Base-by-base conservation (phyloP, 495 filamentous ascomycete species). In the Aspergillus sclerotiicarbonarius region DNA sequence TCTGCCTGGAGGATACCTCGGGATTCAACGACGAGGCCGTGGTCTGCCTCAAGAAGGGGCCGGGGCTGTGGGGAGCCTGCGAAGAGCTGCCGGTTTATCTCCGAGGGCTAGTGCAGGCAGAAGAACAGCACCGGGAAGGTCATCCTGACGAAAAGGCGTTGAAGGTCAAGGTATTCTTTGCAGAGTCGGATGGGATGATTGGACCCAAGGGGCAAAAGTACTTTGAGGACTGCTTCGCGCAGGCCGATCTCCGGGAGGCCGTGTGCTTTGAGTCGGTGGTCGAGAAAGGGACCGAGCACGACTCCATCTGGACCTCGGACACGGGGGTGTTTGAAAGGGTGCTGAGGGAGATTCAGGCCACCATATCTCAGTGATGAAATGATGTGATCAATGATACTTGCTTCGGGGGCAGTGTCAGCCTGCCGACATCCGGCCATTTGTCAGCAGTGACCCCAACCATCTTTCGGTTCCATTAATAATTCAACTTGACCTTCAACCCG, bases 1-100 rank as follows among this genome's bases (percentile, higher is more conserved):
- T 50, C 13, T 50, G 30, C 25, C 15, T 16, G n/a, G 47, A 50
- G 10, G 18, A 16, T 16, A 31, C 47, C 47, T 33, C 29, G 0
- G 47, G 47, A 6, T 15, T 50, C 9, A 50, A 50, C 31, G 47
- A 50, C n/a, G 47, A 50, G 29, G 47, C 47, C 25, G 20, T 50
- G 5, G 20, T 50, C 12, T 50, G 47, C 16, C 47, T 50, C 8
- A 31, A 50, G 21, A 50, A 50, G 31, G 47, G 29, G 47, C 19
- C 12, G 13, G 47, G 47, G 29, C 25, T 50, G 47, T 50, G 47
- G 25, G 47, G 25, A 4, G 47, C 47, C n/a, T 32, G 47, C n/a
- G 47, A 50, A 20, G 46, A 49, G 13, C 21, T 49, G 20, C 46
- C 46, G 46, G 46, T 29, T 15, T 49, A 49, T 30, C 6, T 49